Evolutionary conservation across 2,329 filamentous ascomycete species (phyloP).

Genomic region (Cercospora zeae-maydis): DNA sequence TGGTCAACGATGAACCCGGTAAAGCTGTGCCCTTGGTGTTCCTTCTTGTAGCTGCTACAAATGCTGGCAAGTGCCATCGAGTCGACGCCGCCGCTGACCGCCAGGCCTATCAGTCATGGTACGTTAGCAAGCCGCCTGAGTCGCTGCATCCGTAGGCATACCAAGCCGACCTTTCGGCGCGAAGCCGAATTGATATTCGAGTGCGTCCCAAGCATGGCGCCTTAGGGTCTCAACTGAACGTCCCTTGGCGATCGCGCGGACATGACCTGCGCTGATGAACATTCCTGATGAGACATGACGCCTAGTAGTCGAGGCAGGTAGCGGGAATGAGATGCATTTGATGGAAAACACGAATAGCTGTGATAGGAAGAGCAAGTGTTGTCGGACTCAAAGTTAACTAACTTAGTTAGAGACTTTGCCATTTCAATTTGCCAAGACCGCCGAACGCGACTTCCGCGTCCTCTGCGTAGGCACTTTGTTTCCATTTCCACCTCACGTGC

Average conservation of each 20-base stretch:
- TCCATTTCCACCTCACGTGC: neutral
- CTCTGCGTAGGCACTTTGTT: neutral
- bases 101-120: constrained; percentile 51
- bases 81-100: constrained; percentile 88
- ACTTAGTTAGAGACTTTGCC: neutral
- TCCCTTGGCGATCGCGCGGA: neutral
- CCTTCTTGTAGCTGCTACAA: constrained; percentile 48
- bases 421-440: neutral
- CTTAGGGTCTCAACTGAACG: neutral
- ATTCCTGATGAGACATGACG: constrained; percentile 1
- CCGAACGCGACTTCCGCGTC: neutral
- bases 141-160: neutral
- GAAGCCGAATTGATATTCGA: neutral
- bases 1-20: constrained; percentile 62
- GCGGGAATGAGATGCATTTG: neutral
- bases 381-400: too few species aligned
- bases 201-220: constrained; percentile 5
- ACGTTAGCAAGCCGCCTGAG: neutral
- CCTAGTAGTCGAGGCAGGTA: neutral
- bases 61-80: constrained; percentile 93
- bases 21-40: constrained; percentile 34
- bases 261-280: neutral
- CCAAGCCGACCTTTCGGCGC: constrained; percentile 5
- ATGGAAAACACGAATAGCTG: neutral
- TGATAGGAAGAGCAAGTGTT: neutral